These are phyloP conservation scores for Trichophyton verrucosum DNA, from an alignment of 2,329 filamentous ascomycete species.

Conservation along the genomic window DNA sequence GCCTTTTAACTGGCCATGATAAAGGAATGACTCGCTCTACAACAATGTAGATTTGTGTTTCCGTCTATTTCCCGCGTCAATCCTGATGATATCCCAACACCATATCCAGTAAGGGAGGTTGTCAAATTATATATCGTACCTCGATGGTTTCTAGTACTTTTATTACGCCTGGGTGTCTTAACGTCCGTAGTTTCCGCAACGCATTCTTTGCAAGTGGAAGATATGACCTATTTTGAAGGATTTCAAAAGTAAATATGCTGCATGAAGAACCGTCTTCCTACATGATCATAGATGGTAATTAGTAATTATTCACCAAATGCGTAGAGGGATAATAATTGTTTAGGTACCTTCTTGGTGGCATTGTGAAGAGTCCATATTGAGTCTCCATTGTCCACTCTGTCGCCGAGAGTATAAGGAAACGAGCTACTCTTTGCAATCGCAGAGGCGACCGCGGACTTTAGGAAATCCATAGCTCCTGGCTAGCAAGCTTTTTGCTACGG, in stretches of 20 bases:
- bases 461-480: conserved; percentile 66
- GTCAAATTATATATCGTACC: conserved; percentile 37
- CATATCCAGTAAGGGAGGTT: conserved; percentile 7
- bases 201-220: conserved; percentile 86
- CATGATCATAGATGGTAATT: conserved; percentile 4
- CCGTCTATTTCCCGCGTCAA: conserved; percentile 49
- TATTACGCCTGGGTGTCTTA: conserved; percentile 88
- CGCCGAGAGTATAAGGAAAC: conserved; percentile 85
- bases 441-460: conserved; percentile 94
- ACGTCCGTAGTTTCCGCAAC: conserved; percentile 79
- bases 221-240: conserved; percentile 63
- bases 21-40: conserved; percentile 82
- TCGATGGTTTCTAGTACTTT: conserved; percentile 91
- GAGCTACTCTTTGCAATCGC: conserved; percentile 90
- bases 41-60: conserved; percentile 89
- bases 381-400: conserved; percentile 80
- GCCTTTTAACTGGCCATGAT: conserved; percentile 78
- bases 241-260: conserved; percentile 94
- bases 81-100: not conserved
- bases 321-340: conserved; percentile 8
- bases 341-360: conserved; percentile 69
- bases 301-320: conserved; percentile 9
- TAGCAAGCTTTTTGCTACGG: not conserved
- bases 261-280: conserved; percentile 90
- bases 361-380: conserved; percentile 97